A percentile compares a stretch with the other conserved stretches of the same genome.
These are phyloP conservation scores for Xerocomus minutiporus DNA, from an alignment of 1,284 basidiomycete species.

Conservation along the genomic window DNA sequence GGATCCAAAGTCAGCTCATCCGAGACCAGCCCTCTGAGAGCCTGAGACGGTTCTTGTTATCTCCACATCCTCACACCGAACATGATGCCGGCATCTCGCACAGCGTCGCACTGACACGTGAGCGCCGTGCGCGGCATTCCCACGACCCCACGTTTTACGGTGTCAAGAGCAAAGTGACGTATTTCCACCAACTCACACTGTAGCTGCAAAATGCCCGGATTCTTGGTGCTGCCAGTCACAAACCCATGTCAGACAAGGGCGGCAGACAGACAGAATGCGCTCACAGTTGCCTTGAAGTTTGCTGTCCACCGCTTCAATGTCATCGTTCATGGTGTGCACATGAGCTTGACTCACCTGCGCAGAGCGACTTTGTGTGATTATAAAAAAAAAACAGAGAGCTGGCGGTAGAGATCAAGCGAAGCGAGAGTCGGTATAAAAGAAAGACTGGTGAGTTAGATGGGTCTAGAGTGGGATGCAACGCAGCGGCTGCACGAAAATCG, in stretches of 20 bases:
- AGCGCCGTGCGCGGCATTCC: slow-evolving; percentile 29
- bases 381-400: slow-evolving; percentile 11
- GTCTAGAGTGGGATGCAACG: slow-evolving; percentile 22
- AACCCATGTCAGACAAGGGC: neutral
- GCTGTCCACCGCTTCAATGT: slow-evolving; percentile 11
- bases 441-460: slow-evolving; percentile 41
- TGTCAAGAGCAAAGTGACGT: slow-evolving; percentile 38
- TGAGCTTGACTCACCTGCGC: slow-evolving; percentile 18
- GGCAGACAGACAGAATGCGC: slow-evolving; percentile 4
- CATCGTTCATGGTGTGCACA: slow-evolving; percentile 3
- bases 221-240: neutral
- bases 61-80: slow-evolving; percentile 12
- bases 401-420: slow-evolving; percentile 18
- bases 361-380: slow-evolving; percentile 21
- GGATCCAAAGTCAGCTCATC: slow-evolving; percentile 23
- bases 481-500: slow-evolving; percentile 29
- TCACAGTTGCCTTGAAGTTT: slow-evolving; percentile 14
- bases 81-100: slow-evolving; percentile 21
- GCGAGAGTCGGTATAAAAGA: slow-evolving; percentile 44
- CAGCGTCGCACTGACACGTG: slow-evolving; percentile 14
- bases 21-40: slow-evolving; percentile 20
- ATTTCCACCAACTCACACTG: slow-evolving; percentile 25
- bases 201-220: neutral
- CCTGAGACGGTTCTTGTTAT: slow-evolving; percentile 19
- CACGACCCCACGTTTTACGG: slow-evolving; percentile 59